These are phyloP conservation scores for Nothophoma quercina DNA, from an alignment of 2,329 filamentous ascomycete genomes.

Conservation along the genomic window DNA sequence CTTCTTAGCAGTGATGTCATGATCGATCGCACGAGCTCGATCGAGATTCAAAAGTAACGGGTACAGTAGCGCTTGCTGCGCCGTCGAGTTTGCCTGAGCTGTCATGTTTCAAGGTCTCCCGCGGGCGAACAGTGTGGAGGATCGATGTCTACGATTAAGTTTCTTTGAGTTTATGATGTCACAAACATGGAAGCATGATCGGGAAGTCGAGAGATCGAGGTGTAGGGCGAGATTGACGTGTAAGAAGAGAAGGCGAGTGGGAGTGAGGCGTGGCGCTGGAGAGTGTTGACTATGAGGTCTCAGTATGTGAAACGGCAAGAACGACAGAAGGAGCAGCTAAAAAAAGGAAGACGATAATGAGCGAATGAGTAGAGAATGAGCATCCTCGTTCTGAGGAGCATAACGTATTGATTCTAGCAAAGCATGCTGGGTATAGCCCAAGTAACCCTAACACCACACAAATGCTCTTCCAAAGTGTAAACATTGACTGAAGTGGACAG, in stretches of 20 bases:
- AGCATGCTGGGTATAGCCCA: constrained; percentile 8
- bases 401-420: background rate
- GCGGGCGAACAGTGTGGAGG: background rate
- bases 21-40: background rate
- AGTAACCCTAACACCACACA: background rate
- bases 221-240: background rate
- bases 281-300: background rate
- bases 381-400: background rate
- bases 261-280: too few relatives aligned
- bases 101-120: constrained; percentile 7
- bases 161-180: background rate
- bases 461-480: background rate
- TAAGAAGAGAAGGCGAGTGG: background rate
- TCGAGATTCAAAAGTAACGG: background rate
- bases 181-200: background rate
- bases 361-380: background rate
- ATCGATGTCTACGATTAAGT: constrained; percentile 1
- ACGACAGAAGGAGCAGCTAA: background rate
- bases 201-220: background rate
- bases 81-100: background rate
- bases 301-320: background rate
- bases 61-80: too few relatives aligned
- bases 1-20: too few relatives aligned
- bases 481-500: background rate
- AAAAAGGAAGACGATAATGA: background rate